Evolutionary conservation across 1,139 yeast species (phyloP).

Genomic region (Suhomyces ambrosiae): DNA sequence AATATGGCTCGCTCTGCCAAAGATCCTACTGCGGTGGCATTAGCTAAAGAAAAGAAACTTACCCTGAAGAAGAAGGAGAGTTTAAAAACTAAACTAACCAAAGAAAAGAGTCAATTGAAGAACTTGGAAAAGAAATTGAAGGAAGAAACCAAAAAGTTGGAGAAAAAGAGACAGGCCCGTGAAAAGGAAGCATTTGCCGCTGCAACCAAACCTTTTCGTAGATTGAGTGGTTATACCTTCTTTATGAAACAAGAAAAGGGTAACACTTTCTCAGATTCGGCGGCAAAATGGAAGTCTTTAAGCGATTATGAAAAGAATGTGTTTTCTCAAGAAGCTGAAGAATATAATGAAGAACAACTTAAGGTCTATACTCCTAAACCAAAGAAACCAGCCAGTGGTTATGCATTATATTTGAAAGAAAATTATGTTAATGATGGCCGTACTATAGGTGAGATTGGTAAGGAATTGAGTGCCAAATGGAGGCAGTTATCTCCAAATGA

Average conservation of each 20-base stretch:
- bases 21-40: constrained; percentile 2
- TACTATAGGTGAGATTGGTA: constrained; percentile 28
- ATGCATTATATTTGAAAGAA: constrained; percentile 35
- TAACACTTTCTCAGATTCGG: constrained; percentile 20
- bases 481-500: constrained; percentile 29
- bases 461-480: constrained; percentile 35
- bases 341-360: constrained; percentile 29
- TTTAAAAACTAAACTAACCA: constrained; percentile 20
- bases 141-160: constrained; percentile 20
- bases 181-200: constrained; percentile 20
- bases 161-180: constrained; percentile 18
- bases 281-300: constrained; percentile 27
- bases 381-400: constrained; percentile 33
- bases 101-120: constrained; percentile 27
- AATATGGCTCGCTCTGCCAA: constrained; percentile 7
- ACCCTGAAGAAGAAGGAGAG: constrained; percentile 16
- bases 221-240: constrained; percentile 31
- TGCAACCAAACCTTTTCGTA: constrained; percentile 33
- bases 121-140: constrained; percentile 24
- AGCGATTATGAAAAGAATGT: constrained; percentile 30
- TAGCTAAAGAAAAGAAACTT: constrained; percentile 13
- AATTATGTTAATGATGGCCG: constrained; percentile 30
- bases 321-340: constrained; percentile 28
- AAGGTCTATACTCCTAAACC: constrained; percentile 38
- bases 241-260: constrained; percentile 29